These are phyloP conservation scores for Berberis vulgaris DNA, from an alignment of 164 flowering plant genomes.

Conservation along the genomic window DNA sequence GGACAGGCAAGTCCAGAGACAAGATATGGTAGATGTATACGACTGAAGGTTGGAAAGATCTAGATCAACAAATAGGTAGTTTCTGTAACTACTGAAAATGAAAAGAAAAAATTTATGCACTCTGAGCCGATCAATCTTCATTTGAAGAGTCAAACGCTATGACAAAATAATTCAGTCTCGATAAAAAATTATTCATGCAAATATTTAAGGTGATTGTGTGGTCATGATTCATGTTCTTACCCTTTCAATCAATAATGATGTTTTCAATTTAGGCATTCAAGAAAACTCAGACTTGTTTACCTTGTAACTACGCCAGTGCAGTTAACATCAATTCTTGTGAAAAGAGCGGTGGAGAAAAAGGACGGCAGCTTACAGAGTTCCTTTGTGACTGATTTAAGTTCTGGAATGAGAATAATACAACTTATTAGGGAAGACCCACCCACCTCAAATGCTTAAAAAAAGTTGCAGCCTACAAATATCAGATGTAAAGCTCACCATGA, in stretches of 20 bases:
- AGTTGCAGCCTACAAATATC: neutral
- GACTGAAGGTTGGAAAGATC: no score
- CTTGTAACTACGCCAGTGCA: conserved; percentile 67
- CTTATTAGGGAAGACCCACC: neutral
- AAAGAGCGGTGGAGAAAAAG: conserved; percentile 72
- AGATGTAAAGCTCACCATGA: conserved; percentile 44
- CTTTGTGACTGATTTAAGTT: conserved; percentile 65
- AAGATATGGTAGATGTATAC: no score
- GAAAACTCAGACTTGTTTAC: conserved; percentile 21
- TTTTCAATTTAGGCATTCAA: neutral
- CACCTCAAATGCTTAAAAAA: neutral
- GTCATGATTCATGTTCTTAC: neutral
- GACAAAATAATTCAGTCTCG: no score
- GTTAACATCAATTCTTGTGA: conserved; percentile 65
- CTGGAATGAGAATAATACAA: conserved; percentile 26
- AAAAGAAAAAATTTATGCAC: no score
- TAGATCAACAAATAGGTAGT: no score
- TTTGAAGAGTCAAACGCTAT: no score
- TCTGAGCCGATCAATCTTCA: no score
- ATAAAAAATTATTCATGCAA: no score
- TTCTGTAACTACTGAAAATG: no score
- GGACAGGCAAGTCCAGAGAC: no score
- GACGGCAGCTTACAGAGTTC: conserved; percentile 96
- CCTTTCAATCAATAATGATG: neutral
- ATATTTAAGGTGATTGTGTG: no score